Conservation (phyloP, 2,329 filamentous ascomycete species). For the Gliomastix tumulicola region DNA sequence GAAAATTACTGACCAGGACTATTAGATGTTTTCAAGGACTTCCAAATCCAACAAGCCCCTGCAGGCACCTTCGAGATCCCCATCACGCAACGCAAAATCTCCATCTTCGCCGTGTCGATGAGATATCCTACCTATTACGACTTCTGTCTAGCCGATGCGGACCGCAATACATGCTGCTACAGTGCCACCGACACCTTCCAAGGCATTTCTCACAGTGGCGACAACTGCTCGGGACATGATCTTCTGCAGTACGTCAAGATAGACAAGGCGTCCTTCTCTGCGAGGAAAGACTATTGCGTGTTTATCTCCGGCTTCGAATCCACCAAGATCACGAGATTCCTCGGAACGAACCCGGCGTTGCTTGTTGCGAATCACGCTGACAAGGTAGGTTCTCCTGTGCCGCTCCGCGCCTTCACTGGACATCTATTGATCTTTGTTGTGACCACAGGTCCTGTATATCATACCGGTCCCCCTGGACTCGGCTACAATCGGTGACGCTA, state of each 20-base stretch:
- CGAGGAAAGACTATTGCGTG: conserved; percentile 8
- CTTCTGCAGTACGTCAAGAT: conserved; percentile 8
- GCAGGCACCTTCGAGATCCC: conserved; percentile 6
- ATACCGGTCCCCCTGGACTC: conserved; percentile 10
- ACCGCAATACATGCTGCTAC: conserved; percentile 7
- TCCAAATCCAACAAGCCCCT: conserved; percentile 8
- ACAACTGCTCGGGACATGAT: conserved; percentile 3
- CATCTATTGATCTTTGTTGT: no score
- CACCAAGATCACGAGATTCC: conserved; percentile 7
- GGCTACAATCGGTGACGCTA: conserved; percentile 10
- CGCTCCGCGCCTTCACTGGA: no score
- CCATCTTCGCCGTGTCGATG: conserved; percentile 9
- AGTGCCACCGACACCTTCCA: conserved; percentile 5
- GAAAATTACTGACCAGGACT: neutral
- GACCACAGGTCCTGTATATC: conserved; percentile 8
- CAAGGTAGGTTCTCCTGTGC: no score
- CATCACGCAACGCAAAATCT: conserved; percentile 4
- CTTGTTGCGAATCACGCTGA: conserved; percentile 10
- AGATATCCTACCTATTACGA: conserved; percentile 8
- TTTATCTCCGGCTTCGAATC: conserved; percentile 9
- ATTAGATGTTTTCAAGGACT: conserved; percentile 6
- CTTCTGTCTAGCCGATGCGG: conserved; percentile 9
- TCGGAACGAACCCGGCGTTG: conserved; percentile 9
- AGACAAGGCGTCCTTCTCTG: conserved; percentile 4
- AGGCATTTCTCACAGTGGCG: conserved; percentile 8